Conservation (phyloP, 2,329 filamentous ascomycete genomes). For the Fragosphaeria purpurea region DNA sequence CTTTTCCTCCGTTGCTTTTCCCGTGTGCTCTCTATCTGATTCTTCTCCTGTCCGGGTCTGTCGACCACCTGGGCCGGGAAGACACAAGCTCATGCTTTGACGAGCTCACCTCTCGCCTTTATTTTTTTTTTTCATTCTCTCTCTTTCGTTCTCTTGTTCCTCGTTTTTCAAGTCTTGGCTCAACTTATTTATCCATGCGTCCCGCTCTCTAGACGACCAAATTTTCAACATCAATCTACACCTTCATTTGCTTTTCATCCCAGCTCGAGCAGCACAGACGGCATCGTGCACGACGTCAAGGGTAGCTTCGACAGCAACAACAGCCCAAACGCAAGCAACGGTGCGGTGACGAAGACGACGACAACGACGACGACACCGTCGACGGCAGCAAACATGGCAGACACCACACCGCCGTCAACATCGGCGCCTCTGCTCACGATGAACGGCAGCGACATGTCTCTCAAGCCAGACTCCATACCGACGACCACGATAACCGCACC, state of each 20-base stretch:
- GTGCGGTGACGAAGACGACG: neutral
- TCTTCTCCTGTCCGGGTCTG: neutral
- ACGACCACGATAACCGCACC: conserved; percentile 28
- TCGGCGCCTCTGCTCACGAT: conserved; percentile 36
- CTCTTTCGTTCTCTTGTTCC: conserved; percentile 9
- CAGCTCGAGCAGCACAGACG: conserved; percentile 20
- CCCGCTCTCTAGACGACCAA: conserved; percentile 30
- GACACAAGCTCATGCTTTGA: neutral
- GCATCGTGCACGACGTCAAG: conserved; percentile 11
- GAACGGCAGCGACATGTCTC: conserved; percentile 39
- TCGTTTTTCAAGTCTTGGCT: conserved; percentile 4
- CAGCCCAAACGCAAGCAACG: neutral
- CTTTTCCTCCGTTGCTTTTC: neutral
- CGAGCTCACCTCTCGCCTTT: neutral
- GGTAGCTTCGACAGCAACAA: conserved; percentile 21
- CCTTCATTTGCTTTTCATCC: conserved; percentile 39
- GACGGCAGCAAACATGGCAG: conserved; percentile 21
- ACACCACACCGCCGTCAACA: conserved; percentile 29
- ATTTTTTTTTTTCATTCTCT: neutral
- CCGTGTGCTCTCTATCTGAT: conserved; percentile 3
- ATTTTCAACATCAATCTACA: conserved; percentile 21
- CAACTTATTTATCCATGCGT: neutral
- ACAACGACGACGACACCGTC: conserved; percentile 8
- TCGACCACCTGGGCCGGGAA: neutral
- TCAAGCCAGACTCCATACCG: conserved; percentile 30